Evolutionary conservation across 352 stramenopile species (phyloP), one percentile per base, ranked within the genome.

Genomic region (Pythium guiyangense): DNA sequence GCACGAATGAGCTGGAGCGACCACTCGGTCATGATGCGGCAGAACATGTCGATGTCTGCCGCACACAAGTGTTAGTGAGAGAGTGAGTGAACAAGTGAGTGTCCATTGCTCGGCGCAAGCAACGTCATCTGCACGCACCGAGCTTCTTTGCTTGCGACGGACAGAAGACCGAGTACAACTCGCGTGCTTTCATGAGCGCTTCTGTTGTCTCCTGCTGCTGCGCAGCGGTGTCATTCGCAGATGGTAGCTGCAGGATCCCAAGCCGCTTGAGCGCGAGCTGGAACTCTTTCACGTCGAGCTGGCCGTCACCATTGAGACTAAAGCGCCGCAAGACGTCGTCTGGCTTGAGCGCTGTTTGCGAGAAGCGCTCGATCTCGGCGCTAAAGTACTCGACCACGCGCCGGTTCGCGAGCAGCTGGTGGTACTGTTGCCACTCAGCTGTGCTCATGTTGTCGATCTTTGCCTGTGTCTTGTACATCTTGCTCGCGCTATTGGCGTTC

Each of bases 371-470:
- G 17, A 88, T 73, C 57, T 92, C 77, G 22, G 75, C 62, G 5
- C 66, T 60, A 48, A 92, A 92, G 42, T 86, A 74, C 50, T 74
- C 66, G 43, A 89, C 70, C 31, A 90, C 59, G 42, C 73, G 67
- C n/a, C 63, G 58, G 48, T 74, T 89, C 31, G 71, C 59, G 39
- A 89, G 56, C 15, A 92, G 62, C 43, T 84, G 73, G 55, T 89
- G 69, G 56, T 85, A 88, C 59, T 84, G 68, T 45, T 91, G 74
- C 77, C 79, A 91, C 17, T 89, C 77, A 49, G 75, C 74, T 44
- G 83, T 88, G 65, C 77, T 90, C 74, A 90, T 85, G 59, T 77
- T 85, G 49, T 90, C 76, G 54, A 90, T 86, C 70, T 89, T 92
- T 55, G 73, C 63, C 40, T 75, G 74, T 50, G 70, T 78, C 71